Conservation (phyloP, 2,329 filamentous ascomycete species). For the Huntiella bhutanensis region DNA sequence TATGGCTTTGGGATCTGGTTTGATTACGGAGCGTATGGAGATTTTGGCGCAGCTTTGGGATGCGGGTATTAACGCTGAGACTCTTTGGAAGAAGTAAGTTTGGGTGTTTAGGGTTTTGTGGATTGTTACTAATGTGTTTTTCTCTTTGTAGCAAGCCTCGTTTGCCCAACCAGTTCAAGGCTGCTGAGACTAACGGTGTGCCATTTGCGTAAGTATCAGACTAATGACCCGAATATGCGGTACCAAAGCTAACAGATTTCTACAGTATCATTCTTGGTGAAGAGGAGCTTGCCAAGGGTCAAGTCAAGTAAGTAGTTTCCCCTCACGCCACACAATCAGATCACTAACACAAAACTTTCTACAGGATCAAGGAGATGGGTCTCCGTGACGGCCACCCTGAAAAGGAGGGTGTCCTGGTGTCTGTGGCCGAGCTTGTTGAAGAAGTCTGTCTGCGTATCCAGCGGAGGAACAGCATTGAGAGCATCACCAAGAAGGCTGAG, state of each 20-base stretch:
- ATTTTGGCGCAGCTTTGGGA: constrained; percentile 65
- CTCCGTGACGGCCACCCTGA: constrained; percentile 67
- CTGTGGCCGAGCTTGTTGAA: constrained; percentile 39
- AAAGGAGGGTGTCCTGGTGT: constrained; percentile 68
- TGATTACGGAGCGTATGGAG: constrained; percentile 68
- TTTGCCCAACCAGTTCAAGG: constrained; percentile 76
- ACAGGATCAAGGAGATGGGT: constrained; percentile 52
- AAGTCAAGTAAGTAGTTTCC: constrained; percentile 38
- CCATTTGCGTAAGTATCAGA: constrained; percentile 40
- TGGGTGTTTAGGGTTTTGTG: not conserved
- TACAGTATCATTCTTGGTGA: constrained; percentile 61
- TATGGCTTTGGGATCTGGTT: constrained; percentile 77
- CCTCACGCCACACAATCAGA: not conserved
- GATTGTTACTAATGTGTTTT: not conserved
- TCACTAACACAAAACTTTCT: not conserved
- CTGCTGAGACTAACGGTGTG: constrained; percentile 58
- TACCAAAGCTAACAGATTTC: constrained; percentile 1
- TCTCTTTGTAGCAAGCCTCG: constrained; percentile 49
- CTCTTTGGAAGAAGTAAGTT: constrained; percentile 48
- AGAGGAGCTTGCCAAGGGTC: constrained; percentile 65
- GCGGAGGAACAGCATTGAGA: constrained; percentile 26
- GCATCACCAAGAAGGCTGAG: constrained; percentile 24
- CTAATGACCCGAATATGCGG: not conserved
- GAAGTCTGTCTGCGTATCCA: constrained; percentile 36
- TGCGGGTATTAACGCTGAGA: constrained; percentile 81